Evolutionary conservation across 192 early-diverging fungal species (phyloP).

Genomic region (Gonapodya sp.): DNA sequence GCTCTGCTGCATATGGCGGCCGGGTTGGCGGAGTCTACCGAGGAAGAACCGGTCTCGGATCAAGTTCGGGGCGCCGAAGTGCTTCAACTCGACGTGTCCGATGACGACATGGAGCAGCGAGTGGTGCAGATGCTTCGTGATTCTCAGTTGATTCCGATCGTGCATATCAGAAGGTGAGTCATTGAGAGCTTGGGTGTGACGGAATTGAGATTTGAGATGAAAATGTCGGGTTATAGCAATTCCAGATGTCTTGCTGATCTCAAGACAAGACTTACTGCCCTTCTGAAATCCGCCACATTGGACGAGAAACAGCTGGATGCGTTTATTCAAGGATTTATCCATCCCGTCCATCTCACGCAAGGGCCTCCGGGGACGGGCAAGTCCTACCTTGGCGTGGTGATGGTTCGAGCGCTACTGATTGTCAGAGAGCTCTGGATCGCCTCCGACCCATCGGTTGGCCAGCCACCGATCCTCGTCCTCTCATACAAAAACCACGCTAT

Average conservation of each 20-base stretch:
- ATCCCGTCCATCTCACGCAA: constrained; percentile 29
- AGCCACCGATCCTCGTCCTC: constrained; percentile 23
- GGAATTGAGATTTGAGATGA: neutral
- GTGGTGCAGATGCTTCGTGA: constrained; percentile 18
- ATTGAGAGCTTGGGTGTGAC: neutral
- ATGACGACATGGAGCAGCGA: constrained; percentile 11
- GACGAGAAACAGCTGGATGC: constrained; percentile 28
- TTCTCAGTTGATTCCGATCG: constrained; percentile 24
- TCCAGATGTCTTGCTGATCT: neutral
- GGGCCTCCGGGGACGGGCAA: constrained; percentile 31
- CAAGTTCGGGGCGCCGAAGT: constrained; percentile 1
- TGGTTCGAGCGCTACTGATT: constrained; percentile 22
- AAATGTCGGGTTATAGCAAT: constrained; percentile 4
- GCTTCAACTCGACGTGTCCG: neutral
- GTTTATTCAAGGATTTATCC: constrained; percentile 20
- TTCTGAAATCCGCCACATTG: constrained; percentile 24
- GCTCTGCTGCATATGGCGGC: constrained; percentile 17
- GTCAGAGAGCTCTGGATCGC: constrained; percentile 25
- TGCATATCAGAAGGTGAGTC: constrained; percentile 22
- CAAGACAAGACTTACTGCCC: constrained; percentile 13
- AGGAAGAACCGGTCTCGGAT: constrained; percentile 1
- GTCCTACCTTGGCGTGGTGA: constrained; percentile 30
- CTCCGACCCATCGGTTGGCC: constrained; percentile 16
- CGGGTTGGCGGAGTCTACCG: constrained; percentile 1
- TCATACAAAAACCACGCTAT: constrained; percentile 34